A percentile compares a stretch with the other conserved stretches of the same genome.
phyloP scores from a whole-genome alignment of 2,329 filamentous ascomycete genomes.

The Epichloe scottii region DNA sequence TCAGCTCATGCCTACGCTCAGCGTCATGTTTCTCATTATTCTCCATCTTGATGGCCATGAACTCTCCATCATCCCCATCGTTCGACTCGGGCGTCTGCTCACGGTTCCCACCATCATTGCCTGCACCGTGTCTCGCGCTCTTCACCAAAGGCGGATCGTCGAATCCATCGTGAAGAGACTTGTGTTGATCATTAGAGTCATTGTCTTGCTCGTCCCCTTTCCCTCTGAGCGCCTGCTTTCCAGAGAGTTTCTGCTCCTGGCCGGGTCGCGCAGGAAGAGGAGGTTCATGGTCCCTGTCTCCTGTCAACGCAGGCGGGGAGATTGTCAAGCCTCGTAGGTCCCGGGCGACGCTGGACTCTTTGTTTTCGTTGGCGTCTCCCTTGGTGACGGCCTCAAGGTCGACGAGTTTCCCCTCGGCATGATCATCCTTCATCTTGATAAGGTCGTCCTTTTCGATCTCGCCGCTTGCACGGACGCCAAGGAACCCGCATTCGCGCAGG shows the following conservation, averaged over 20 bases:
- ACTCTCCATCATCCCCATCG: background rate
- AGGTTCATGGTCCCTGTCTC: background rate
- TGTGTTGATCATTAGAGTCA: background rate
- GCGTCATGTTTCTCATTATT: conserved; percentile 19
- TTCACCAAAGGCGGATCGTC: conserved; percentile 19
- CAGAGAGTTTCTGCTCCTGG: background rate
- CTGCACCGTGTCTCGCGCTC: background rate
- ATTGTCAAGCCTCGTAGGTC: conserved; percentile 18
- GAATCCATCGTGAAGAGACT: conserved; percentile 2
- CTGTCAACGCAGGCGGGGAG: conserved; percentile 13
- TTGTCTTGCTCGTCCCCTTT: no score
- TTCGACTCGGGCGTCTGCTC: conserved; percentile 1
- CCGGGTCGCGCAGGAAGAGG: background rate
- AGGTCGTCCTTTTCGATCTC: conserved; percentile 40
- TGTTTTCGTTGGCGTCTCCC: background rate
- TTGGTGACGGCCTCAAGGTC: conserved; percentile 13
- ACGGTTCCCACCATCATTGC: background rate
- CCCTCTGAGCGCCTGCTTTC: no score
- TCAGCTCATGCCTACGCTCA: conserved; percentile 4
- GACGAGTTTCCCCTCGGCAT: conserved; percentile 18
- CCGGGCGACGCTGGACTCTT: conserved; percentile 8
- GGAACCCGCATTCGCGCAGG: conserved; percentile 38
- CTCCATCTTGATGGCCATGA: conserved; percentile 4
- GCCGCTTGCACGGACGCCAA: conserved; percentile 29
- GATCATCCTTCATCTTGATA: conserved; percentile 31